Percentiles rank a stretch among this genome's conserved stretches.
phyloP scores from a whole-genome alignment of 1,139 yeast species.

The Pichia sp. region DNA sequence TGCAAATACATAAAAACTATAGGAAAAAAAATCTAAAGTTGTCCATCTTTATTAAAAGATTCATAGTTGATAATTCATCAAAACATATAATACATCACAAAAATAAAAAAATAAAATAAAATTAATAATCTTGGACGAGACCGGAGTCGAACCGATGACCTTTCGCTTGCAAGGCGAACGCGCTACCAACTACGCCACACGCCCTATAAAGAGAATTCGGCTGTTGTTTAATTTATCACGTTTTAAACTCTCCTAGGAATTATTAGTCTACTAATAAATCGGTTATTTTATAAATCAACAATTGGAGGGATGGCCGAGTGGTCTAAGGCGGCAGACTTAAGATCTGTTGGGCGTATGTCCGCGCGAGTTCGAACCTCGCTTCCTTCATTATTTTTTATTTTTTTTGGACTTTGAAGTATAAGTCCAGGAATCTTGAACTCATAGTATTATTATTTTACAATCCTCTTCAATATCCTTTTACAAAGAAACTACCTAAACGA shows the following conservation, averaged over 20 bases:
- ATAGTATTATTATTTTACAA: too few species aligned
- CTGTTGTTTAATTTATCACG: too few species aligned
- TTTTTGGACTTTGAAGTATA: too few species aligned
- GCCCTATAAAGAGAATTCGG: too few species aligned
- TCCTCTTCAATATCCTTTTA: too few species aligned
- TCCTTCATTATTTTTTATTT: conserved; percentile 51
- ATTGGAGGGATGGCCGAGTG: conserved; percentile 34
- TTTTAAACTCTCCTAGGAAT: too few species aligned
- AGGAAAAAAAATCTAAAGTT: too few species aligned
- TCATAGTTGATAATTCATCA: background rate
- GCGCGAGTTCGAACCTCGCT: conserved; percentile 88
- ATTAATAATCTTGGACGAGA: conserved; percentile 48
- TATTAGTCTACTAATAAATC: too few species aligned
- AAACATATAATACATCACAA: background rate
- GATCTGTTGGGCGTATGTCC: conserved; percentile 42
- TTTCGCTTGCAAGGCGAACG: conserved; percentile 62
- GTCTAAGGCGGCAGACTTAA: conserved; percentile 35
- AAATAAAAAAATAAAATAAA: too few species aligned
- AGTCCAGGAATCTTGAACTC: too few species aligned
- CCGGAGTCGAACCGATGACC: conserved; percentile 65
- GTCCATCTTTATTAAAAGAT: too few species aligned
- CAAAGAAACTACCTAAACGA: too few species aligned
- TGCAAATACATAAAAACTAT: background rate
- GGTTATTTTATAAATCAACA: background rate
- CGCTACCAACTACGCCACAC: conserved; percentile 72